Evolutionary conservation across 495 filamentous ascomycete species (phyloP), one percentile per base, ranked within the genome.

Genomic region (Penicillium ochrochloron): DNA sequence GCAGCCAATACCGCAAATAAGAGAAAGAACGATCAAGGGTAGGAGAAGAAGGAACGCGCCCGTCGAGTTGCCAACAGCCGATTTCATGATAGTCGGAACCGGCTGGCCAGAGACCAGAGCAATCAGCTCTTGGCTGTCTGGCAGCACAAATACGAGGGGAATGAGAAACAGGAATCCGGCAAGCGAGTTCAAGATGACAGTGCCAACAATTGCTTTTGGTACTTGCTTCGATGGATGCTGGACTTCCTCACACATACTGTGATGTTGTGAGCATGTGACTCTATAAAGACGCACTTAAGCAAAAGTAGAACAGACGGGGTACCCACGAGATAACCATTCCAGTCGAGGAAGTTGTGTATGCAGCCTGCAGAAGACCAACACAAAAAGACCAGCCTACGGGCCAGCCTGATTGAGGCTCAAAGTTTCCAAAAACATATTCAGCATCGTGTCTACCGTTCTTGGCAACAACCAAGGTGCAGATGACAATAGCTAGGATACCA

Each of bases 11-110:
- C 80, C 82, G 7, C 86, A 87, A 67, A 91, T 88, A 1, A 91
- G 64, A 51, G 91, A 79, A 67, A 91, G 87, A 15, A 88, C 83
- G 5, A 90, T 78, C 44, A 91, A 81, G 5, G 90, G 79, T 56
- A 90, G 83, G 15, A 90, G 79, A 0, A 92, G 80, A 8, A 83
- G 87, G 52, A 92, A 87, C 8, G 87, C 85, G 17, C 89, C 89
- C 10, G 59, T 48, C 11, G 70, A 62, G 52, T 66, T 67, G 39
- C 67, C 74, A 35, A 61, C 60, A 11, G 67, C 51, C 8, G 59
- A 65, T 52, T 69, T 70, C 31, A 71, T 65, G 14, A 68, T 61
- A 19, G 54, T 39, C 6, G 66, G 62, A 0, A 71, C 64, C 8
- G 65, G 63, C 65, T 68, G 74, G 83, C 77, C 89, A 76, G 21